phyloP scores from a whole-genome alignment of 371 early-diverging fungal genomes.

The Mortierella sp. region DNA sequence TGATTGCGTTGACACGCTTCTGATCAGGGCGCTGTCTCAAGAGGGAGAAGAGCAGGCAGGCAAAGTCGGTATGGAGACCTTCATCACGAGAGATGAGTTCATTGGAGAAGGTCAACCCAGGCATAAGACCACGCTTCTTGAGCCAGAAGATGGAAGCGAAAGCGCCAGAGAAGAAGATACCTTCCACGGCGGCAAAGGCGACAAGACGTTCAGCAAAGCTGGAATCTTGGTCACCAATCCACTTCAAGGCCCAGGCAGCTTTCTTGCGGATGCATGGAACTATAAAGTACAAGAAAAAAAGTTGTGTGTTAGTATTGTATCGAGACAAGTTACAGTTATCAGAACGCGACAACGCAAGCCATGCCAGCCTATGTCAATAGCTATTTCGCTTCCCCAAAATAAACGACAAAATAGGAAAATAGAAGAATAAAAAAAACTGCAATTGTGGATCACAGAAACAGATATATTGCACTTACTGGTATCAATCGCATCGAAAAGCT shows the following conservation, averaged over 20 bases:
- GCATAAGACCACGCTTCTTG: conserved; percentile 99
- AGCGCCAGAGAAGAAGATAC: conserved; percentile 99
- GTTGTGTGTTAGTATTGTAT: too few species aligned
- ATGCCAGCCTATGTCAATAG: background rate
- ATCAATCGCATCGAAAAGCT: conserved; percentile 97
- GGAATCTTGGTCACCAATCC: conserved; percentile 91
- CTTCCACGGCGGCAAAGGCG: conserved; percentile 99
- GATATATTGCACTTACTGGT: conserved; percentile 75
- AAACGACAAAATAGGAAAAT: background rate
- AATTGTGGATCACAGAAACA: background rate
- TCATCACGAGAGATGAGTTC: conserved; percentile 99
- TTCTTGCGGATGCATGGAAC: conserved; percentile 98
- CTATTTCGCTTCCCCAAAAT: background rate
- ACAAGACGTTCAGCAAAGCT: conserved; percentile 97
- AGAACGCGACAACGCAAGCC: too few species aligned
- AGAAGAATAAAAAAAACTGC: conserved; percentile 2
- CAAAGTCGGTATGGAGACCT: conserved; percentile 99
- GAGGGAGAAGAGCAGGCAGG: conserved; percentile 96
- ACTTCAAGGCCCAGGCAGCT: conserved; percentile 99
- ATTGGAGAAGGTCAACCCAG: conserved; percentile 99
- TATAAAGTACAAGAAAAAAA: conserved; percentile 33
- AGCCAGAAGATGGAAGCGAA: conserved; percentile 99
- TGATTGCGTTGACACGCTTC: conserved; percentile 83
- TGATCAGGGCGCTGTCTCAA: conserved; percentile 84
- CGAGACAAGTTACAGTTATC: too few species aligned